Evolutionary conservation across 169 alveolate genomes (phyloP).

Genomic region (Plasmodium berghei): DNA sequence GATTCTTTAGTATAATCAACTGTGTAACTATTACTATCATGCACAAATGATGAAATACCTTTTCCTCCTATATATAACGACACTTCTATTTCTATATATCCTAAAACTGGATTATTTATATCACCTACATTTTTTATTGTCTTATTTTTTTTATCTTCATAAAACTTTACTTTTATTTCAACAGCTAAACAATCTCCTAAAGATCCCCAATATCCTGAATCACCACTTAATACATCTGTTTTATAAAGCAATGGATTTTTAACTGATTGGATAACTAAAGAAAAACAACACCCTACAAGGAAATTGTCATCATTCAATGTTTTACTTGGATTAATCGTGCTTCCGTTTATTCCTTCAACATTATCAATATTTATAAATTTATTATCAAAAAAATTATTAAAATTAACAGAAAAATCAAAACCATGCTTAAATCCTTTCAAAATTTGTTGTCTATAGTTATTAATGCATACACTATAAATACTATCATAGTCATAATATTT

Average conservation of each 20-base stretch:
- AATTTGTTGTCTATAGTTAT: constrained; percentile 75
- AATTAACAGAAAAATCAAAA: constrained; percentile 74
- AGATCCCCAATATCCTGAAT: constrained; percentile 72
- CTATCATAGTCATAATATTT: constrained; percentile 74
- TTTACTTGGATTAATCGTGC: neutral
- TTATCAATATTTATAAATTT: constrained; percentile 1
- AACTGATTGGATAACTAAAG: constrained; percentile 75
- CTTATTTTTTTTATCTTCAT: constrained; percentile 21
- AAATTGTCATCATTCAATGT: constrained; percentile 28
- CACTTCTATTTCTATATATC: constrained; percentile 74
- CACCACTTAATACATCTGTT: constrained; percentile 47
- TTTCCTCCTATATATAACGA: constrained; percentile 74
- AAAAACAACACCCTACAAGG: constrained; percentile 66
- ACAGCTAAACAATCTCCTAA: constrained; percentile 76
- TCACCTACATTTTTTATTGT: neutral
- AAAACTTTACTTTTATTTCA: constrained; percentile 77
- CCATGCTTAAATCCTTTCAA: constrained; percentile 77
- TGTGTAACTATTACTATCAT: constrained; percentile 59
- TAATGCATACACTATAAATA: constrained; percentile 70
- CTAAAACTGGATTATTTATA: constrained; percentile 35
- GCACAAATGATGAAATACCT: constrained; percentile 75
- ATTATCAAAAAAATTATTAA: constrained; percentile 76
- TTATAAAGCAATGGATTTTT: constrained; percentile 71
- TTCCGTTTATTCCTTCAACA: neutral
- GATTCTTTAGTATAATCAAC: constrained; percentile 69